phyloP scores from a whole-genome alignment of 2,329 filamentous ascomycete genomes.

The Diaporthe sp. region DNA sequence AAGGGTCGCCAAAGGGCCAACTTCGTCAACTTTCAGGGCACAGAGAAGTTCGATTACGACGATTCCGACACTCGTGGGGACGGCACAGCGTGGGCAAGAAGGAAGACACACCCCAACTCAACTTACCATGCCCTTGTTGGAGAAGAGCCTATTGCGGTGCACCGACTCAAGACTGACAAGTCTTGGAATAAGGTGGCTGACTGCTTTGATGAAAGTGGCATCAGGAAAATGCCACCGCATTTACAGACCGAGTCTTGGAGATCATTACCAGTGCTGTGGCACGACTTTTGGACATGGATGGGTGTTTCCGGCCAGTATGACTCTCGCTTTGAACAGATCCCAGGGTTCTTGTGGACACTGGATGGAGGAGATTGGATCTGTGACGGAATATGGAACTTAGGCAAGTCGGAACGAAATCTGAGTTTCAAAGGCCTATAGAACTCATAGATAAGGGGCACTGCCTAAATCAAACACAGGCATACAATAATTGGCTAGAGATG shows the following conservation, averaged over 20 bases:
- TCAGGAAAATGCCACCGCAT: background rate
- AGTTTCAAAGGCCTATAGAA: background rate
- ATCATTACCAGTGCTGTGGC: background rate
- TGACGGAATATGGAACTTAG: background rate
- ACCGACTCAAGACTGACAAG: background rate
- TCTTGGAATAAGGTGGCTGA: background rate
- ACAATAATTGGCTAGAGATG: too few relatives aligned
- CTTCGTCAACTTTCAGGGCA: background rate
- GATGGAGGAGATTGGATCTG: background rate
- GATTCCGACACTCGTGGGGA: background rate
- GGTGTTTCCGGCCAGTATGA: background rate
- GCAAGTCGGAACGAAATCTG: background rate
- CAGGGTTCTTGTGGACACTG: background rate
- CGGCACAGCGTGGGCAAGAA: background rate
- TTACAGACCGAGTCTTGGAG: background rate
- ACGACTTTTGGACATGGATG: background rate
- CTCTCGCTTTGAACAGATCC: background rate
- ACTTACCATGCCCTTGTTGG: background rate
- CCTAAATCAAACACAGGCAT: background rate
- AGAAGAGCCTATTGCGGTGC: background rate
- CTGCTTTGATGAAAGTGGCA: background rate
- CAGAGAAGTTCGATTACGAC: background rate
- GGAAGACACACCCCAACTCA: background rate
- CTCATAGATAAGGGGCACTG: background rate
- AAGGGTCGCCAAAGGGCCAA: background rate